Conservation (phyloP, 345 rosid genomes). For the Acer saccharum region DNA sequence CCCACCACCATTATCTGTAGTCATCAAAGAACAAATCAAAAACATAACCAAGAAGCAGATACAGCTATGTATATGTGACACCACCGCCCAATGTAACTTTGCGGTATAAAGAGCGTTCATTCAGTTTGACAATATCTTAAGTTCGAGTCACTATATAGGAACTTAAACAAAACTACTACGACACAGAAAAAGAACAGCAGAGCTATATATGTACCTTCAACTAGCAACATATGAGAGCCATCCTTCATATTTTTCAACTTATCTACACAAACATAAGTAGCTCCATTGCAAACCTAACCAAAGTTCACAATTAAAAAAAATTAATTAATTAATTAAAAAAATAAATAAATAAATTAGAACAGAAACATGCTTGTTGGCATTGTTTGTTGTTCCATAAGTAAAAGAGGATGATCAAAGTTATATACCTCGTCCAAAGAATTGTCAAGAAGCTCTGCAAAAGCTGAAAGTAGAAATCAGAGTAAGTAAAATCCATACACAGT, state of each 20-base stretch:
- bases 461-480: slow-evolving; percentile 30
- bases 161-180: too few relatives aligned
- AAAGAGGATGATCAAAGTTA: background rate
- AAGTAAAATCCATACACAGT: background rate
- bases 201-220: slow-evolving; percentile 44
- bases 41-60: background rate
- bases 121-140: too few relatives aligned
- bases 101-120: too few relatives aligned
- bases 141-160: too few relatives aligned
- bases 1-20: slow-evolving; percentile 80
- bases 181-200: background rate
- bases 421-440: slow-evolving; percentile 84
- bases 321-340: too few relatives aligned
- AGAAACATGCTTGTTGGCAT: background rate
- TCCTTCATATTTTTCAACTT: slow-evolving; percentile 45
- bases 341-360: background rate
- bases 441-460: slow-evolving; percentile 88
- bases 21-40: slow-evolving; percentile 8
- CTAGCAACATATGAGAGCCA: slow-evolving; percentile 37
- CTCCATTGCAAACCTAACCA: slow-evolving; percentile 50
- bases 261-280: slow-evolving; percentile 57
- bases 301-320: background rate
- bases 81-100: too few relatives aligned
- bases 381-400: background rate
- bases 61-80: too few relatives aligned